Conservation (phyloP, 768 basidiomycete genomes). For the Tremella yokohamensis region DNA sequence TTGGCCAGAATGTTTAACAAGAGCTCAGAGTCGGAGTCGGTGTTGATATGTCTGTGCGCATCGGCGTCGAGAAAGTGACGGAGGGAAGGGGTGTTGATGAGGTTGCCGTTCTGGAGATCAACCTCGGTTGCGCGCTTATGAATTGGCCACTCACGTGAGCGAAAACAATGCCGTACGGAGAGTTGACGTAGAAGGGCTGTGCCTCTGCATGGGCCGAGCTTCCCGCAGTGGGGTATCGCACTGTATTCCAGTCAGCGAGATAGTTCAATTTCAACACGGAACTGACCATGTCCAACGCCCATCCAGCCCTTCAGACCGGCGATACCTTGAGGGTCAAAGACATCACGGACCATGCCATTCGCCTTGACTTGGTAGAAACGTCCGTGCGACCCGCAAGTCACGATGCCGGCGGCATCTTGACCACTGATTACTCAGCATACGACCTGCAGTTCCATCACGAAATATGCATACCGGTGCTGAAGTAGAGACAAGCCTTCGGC, state of each 20-base stretch:
- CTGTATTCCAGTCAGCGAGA: constrained; percentile 53
- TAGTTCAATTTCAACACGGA: no score
- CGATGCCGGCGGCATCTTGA: constrained; percentile 95
- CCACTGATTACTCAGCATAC: constrained; percentile 56
- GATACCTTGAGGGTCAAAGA: constrained; percentile 78
- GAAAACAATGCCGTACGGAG: constrained; percentile 98
- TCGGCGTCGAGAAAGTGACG: constrained; percentile 91
- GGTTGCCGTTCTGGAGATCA: constrained; percentile 79
- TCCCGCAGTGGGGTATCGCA: constrained; percentile 96
- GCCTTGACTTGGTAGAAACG: constrained; percentile 97
- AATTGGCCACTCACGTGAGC: constrained; percentile 69
- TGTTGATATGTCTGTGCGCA: constrained; percentile 98
- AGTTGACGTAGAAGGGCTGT: constrained; percentile 99
- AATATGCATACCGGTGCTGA: constrained; percentile 63
- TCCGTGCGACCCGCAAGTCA: constrained; percentile 92
- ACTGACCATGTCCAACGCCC: constrained; percentile 93
- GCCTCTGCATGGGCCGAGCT: constrained; percentile 95
- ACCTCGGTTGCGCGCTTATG: not conserved
- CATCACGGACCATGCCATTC: constrained; percentile 98
- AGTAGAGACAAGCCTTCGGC: constrained; percentile 88
- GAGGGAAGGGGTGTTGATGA: constrained; percentile 85
- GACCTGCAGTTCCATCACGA: not conserved
- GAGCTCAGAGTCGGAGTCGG: constrained; percentile 94
- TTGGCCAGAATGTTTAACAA: constrained; percentile 96
- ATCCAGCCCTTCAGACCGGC: constrained; percentile 80